These are phyloP conservation scores for Pythium aristosporum DNA, from an alignment of 352 stramenopile species.

Conservation along the genomic window DNA sequence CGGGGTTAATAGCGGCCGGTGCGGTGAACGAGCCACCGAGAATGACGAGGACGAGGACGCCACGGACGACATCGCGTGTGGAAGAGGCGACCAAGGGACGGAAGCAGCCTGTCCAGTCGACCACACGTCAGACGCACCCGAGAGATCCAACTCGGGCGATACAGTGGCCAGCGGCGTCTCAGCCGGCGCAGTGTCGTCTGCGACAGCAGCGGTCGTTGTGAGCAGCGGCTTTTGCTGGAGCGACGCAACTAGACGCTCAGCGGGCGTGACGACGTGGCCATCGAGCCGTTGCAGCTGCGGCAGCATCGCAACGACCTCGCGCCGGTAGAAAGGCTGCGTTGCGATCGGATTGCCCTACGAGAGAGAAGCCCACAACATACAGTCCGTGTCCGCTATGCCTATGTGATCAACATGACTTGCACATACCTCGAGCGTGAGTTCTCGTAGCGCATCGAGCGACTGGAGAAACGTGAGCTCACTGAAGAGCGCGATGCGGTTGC, in stretches of 20 bases:
- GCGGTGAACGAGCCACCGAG: neutral
- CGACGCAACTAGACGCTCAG: constrained; percentile 48
- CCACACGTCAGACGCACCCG: constrained; percentile 13
- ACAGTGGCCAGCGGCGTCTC: neutral
- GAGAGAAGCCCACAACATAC: neutral
- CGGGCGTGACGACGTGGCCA: constrained; percentile 34
- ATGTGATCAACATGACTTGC: neutral
- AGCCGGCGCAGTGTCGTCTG: neutral
- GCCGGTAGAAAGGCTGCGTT: constrained; percentile 34
- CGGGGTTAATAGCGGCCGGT: constrained; percentile 16
- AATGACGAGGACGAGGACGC: constrained; percentile 1
- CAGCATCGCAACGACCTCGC: constrained; percentile 56
- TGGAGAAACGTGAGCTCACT: constrained; percentile 57
- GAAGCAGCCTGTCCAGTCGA: neutral
- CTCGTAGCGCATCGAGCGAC: constrained; percentile 37
- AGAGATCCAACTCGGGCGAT: constrained; percentile 21
- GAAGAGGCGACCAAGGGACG: neutral
- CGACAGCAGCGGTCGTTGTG: neutral
- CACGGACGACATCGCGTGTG: neutral
- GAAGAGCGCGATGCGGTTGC: constrained; percentile 51
- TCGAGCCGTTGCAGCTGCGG: constrained; percentile 55
- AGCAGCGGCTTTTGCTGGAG: constrained; percentile 47
- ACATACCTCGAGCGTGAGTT: constrained; percentile 42
- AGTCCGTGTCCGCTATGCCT: neutral
- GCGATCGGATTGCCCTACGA: constrained; percentile 57